Evolutionary conservation across 2,329 filamentous ascomycete species (phyloP), one percentile per base, ranked within the genome.

Genomic region (Aspergillus caelatus): DNA sequence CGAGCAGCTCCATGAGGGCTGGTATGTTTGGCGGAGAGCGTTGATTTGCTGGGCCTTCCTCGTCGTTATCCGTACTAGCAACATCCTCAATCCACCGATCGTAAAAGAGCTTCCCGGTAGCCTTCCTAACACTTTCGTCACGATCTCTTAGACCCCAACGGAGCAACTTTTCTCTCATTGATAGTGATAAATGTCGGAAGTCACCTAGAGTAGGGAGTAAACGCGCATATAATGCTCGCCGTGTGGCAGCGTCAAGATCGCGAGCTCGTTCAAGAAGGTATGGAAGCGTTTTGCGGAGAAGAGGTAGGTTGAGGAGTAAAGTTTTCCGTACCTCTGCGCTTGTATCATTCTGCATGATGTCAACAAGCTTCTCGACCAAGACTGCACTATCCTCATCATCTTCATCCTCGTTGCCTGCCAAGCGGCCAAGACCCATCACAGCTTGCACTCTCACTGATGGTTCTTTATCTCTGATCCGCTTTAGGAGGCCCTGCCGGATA

Each of bases 21-120:
- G 94, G 90, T 11, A 95, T 86, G 64, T 85, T 94, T 0, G 91
- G 91, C 1, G 85, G 84, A 1, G 86, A 84, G 7, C 86, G 78
- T 54, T 83, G 82, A 26, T 69, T 73, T 19, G 72, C 71, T 19
- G 80, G 79, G 6, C 85, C 83, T 55, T 85, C 84, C 34, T 85
- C 85, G 45, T 87, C 86, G 21, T 84, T 83, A 43, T 89, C 85
- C 1, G 86, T 83, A 2, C 90, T 90, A 7, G 91, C 93, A 71
- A 94, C 97, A 73, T 98, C 93, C 74, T 98, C 94, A 65, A 99
- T 94, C 95, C 95, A 99, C n/a, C 93, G 88, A 74, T 97, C 94
- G 65, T 91, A 89, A 80, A 99, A 99, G 8, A 98, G 83, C 53
- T 92, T 90, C 9, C 91, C 93, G 4, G 95, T 92, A 10, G 94